Base-by-base conservation (phyloP, 31 red algal genomes). In the Porphyra umbilicalis region DNA sequence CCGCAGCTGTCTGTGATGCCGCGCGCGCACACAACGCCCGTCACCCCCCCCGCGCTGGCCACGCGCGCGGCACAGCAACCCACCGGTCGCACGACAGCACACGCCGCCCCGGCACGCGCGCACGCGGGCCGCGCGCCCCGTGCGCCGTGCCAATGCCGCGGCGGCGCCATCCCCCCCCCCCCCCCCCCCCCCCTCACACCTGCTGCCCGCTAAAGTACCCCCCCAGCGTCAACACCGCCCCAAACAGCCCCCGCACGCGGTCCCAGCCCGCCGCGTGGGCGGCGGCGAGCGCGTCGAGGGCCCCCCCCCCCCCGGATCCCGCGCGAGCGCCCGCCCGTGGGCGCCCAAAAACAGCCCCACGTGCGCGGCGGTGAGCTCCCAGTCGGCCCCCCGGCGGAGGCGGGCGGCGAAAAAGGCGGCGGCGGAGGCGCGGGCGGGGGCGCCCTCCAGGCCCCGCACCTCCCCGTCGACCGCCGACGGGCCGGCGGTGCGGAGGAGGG, bases 361-460 rank as follows among this genome's bases (percentile, higher is more conserved):
- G 79, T 97, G 91, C 71, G 95, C 95, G 80, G 93, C 88, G 10
- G 82, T 87, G 20, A 97, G 38, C 79, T 97, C 91, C 85, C 89
- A 97, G 42, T 89, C 85, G 38, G 37, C 29, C 9, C 83, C 33
- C 9, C 82, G 40, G 5, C 79, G 32, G 25, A 97, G 86, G n/a
- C 81, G 33, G 16, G 80, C 79, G 35, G 29, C 77, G 76, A 97
- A 97, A 81, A 80, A 97, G 34, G 33, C 7, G 35, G 86, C 88
- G 9, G 91, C 90, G 35, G 85, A 85, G 18, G 35, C 75, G 44
- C 79, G 79, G 14, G 85, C 77, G 29, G 44, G 15, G 37, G 75
- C 68, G 39, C 90, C 93, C n/a, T 86, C 88, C 88, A 93, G n/a
- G 0, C 83, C 79, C 9, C 91, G 88, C 39, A 97, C 77, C 74